Evolutionary conservation across 2,329 filamentous ascomycete genomes (phyloP).

Genomic region (Xylaria arbuscula): DNA sequence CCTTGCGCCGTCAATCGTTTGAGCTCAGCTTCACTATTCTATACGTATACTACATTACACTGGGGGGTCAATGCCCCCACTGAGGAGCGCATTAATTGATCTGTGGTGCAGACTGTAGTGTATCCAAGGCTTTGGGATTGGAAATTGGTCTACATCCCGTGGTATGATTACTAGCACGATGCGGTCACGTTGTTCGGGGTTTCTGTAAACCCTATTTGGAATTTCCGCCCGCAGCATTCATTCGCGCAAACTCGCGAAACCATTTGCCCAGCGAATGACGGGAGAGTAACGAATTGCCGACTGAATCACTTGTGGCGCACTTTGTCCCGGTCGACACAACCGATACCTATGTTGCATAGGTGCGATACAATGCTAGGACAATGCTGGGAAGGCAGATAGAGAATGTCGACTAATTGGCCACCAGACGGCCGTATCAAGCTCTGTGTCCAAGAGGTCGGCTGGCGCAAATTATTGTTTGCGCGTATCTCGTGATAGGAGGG

Average conservation of each 20-base stretch:
- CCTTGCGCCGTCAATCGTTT: conserved; percentile 10
- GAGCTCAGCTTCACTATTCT: not conserved
- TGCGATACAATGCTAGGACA: conserved; percentile 17
- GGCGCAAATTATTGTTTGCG: conserved; percentile 34
- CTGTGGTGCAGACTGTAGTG: no score
- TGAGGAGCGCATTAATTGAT: not conserved
- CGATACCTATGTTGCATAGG: conserved; percentile 13
- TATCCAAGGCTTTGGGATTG: conserved; percentile 8
- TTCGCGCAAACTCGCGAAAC: not conserved
- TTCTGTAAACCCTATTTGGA: conserved; percentile 2
- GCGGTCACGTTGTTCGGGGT: not conserved
- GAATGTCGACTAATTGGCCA: conserved; percentile 20
- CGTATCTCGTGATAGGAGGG: conserved; percentile 27
- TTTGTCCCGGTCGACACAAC: conserved; percentile 4
- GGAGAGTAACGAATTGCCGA: conserved; percentile 7
- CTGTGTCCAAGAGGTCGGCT: conserved; percentile 22
- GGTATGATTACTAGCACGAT: conserved; percentile 13
- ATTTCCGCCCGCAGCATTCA: not conserved
- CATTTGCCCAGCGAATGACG: not conserved
- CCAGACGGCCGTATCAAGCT: conserved; percentile 14
- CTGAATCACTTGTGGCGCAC: conserved; percentile 22
- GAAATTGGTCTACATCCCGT: conserved; percentile 1
- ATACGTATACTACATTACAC: no score
- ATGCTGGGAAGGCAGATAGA: conserved; percentile 3
- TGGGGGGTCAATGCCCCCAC: not conserved